A percentile compares a stretch with the other conserved stretches of the same genome.
Conservation (phyloP, 1,139 yeast species). For the Wickerhamiella infanticola region DNA sequence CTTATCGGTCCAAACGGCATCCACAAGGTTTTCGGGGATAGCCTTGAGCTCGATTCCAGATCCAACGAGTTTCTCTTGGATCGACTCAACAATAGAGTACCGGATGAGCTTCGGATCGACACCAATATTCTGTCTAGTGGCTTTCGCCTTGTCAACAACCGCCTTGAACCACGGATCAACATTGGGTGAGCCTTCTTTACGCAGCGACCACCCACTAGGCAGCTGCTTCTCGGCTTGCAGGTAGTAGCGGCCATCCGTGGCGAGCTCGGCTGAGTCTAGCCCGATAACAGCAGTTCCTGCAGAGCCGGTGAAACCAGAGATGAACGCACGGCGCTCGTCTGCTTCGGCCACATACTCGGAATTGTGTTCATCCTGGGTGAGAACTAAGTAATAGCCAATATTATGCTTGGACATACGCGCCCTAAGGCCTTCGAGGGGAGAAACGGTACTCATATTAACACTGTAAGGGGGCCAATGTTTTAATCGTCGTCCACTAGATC, state of each 20-base stretch:
- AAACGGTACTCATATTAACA: neutral
- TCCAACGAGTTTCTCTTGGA: conserved; percentile 19
- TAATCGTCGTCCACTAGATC: conserved; percentile 3
- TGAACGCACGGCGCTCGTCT: conserved; percentile 75
- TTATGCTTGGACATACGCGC: conserved; percentile 45
- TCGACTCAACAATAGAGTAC: conserved; percentile 28
- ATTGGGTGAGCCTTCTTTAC: conserved; percentile 64
- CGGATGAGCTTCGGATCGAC: conserved; percentile 60
- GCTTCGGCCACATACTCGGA: conserved; percentile 69
- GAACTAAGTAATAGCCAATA: conserved; percentile 66
- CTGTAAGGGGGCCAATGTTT: conserved; percentile 4
- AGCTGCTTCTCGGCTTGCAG: conserved; percentile 79
- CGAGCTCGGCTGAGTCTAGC: conserved; percentile 54
- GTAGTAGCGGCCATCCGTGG: conserved; percentile 93
- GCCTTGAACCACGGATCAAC: conserved; percentile 83
- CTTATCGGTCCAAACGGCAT: conserved; percentile 50
- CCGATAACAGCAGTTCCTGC: conserved; percentile 90
- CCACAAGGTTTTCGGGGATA: conserved; percentile 55
- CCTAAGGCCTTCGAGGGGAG: conserved; percentile 42
- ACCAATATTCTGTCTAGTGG: conserved; percentile 29
- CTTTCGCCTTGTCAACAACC: conserved; percentile 32
- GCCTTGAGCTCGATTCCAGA: conserved; percentile 41
- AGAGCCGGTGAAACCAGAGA: conserved; percentile 76
- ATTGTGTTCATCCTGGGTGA: conserved; percentile 90
- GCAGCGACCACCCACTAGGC: conserved; percentile 66